Conservation (phyloP, 2,329 filamentous ascomycete species). For the Alternaria metachromatica region DNA sequence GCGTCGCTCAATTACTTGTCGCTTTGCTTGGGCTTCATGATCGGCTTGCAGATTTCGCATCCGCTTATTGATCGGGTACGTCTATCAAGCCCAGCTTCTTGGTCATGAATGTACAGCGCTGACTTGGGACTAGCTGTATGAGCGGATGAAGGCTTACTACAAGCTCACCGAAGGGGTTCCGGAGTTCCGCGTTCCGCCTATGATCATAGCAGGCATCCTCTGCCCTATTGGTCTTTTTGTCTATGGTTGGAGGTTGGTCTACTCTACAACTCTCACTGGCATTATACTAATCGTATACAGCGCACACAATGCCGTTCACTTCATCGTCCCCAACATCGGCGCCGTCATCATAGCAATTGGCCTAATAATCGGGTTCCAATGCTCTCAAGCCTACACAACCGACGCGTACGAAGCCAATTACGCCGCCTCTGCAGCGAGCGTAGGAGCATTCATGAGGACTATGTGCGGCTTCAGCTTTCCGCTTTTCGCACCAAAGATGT, state of each 20-base stretch:
- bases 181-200: conserved; percentile 58
- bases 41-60: conserved; percentile 50
- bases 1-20: conserved; percentile 70
- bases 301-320: conserved; percentile 60
- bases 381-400: conserved; percentile 68
- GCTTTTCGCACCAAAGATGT: conserved; percentile 64
- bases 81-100: neutral
- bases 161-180: conserved; percentile 42
- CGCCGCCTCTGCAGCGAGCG: conserved; percentile 61
- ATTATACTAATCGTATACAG: neutral
- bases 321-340: conserved; percentile 63
- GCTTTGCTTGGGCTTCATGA: conserved; percentile 65
- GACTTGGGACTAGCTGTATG: conserved; percentile 26
- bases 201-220: conserved; percentile 62
- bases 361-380: conserved; percentile 62
- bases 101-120: neutral
- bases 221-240: conserved; percentile 56
- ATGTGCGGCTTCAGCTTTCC: conserved; percentile 64
- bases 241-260: conserved; percentile 60
- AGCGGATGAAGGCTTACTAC: conserved; percentile 30
- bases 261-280: neutral
- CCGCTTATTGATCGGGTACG: conserved; percentile 54
- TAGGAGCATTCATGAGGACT: conserved; percentile 63
- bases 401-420: conserved; percentile 63
- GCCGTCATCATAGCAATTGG: conserved; percentile 56